phyloP scores from a whole-genome alignment of 495 filamentous ascomycete genomes.

The Mytilinidion resinicola region DNA sequence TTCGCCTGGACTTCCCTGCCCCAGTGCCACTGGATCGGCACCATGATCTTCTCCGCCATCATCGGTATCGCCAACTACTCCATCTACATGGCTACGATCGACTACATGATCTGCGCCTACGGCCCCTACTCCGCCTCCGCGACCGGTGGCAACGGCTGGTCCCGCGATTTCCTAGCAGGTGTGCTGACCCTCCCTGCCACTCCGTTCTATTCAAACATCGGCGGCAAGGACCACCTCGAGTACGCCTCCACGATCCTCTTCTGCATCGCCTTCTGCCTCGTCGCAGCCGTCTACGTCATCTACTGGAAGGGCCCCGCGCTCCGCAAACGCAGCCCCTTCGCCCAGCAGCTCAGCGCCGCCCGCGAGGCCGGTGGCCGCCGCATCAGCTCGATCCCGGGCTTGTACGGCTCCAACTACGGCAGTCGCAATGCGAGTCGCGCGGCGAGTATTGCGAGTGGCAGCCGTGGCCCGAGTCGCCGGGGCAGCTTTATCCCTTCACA shows the following conservation, averaged over 20 bases:
- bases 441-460: no score
- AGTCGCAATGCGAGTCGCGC: no score
- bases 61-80: conserved; percentile 62
- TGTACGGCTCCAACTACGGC: not conserved
- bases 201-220: conserved; percentile 62
- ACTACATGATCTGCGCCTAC: conserved; percentile 80
- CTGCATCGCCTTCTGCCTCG: conserved; percentile 62
- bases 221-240: conserved; percentile 53
- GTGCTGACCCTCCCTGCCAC: conserved; percentile 67
- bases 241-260: conserved; percentile 68
- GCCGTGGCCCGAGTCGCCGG: no score
- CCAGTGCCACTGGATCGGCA: conserved; percentile 56
- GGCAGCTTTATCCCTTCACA: no score
- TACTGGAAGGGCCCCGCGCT: conserved; percentile 69
- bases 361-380: not conserved
- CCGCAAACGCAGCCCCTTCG: conserved; percentile 65
- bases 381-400: not conserved
- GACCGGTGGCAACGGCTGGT: conserved; percentile 68
- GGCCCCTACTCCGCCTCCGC: conserved; percentile 73
- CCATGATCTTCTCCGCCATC: conserved; percentile 57
- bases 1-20: conserved; percentile 60
- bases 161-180: conserved; percentile 78
- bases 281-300: conserved; percentile 66
- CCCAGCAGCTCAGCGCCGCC: conserved; percentile 43
- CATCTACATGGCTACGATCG: conserved; percentile 77